phyloP scores from a whole-genome alignment of 23 red algal species.

The Gracilaria gracilis region DNA sequence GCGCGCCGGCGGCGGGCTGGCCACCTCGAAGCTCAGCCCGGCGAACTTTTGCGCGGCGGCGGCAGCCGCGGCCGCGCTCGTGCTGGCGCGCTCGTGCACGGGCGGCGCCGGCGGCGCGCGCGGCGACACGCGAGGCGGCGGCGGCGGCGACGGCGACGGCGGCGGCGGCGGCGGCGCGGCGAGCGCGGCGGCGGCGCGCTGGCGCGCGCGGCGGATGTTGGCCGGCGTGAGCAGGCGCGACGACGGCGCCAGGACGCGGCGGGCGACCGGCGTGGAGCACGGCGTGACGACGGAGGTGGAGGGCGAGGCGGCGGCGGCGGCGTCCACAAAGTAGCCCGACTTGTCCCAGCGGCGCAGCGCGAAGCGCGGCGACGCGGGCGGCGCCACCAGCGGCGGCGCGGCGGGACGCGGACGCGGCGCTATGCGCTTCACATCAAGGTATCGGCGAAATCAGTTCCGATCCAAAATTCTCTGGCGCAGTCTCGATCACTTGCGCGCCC shows the following conservation, averaged over 20 bases:
- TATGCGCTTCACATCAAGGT: too few species aligned
- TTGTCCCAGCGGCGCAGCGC: neutral
- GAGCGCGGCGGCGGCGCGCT: neutral
- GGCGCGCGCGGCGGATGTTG: constrained; percentile 13
- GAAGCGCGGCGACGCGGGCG: neutral
- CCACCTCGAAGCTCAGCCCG: constrained; percentile 45
- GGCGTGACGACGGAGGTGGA: neutral
- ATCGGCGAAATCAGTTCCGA: too few species aligned
- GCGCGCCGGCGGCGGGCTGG: constrained; percentile 35
- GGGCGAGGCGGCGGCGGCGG: neutral
- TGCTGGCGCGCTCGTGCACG: too few species aligned
- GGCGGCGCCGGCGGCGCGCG: neutral
- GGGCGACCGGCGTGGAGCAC: neutral
- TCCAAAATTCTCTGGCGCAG: too few species aligned
- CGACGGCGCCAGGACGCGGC: neutral
- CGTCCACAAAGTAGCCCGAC: constrained; percentile 9
- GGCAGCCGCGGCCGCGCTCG: neutral
- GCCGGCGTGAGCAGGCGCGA: constrained; percentile 31
- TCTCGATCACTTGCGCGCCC: too few species aligned
- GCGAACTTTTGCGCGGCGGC: neutral
- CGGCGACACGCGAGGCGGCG: neutral
- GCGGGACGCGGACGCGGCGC: neutral
- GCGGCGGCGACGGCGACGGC: neutral
- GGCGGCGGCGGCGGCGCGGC: neutral
- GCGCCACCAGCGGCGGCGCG: neutral